phyloP scores from a whole-genome alignment of 352 stramenopile genomes.

The Globisporangium okanoganense region DNA sequence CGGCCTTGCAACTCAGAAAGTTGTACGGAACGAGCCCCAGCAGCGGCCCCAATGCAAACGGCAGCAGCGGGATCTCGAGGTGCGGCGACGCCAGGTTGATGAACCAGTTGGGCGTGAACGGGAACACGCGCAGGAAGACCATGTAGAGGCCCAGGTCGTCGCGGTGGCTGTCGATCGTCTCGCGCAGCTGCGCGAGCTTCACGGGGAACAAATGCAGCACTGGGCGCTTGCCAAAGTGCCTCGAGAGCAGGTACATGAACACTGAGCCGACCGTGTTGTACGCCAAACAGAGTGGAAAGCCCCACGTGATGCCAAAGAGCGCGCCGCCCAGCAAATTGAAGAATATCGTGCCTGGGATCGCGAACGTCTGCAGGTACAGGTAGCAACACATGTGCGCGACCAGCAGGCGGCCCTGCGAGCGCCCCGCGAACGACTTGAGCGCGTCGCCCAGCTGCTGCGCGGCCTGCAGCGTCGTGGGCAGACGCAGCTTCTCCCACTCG shows the following conservation, averaged over 20 bases:
- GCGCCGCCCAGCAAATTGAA: constrained; percentile 76
- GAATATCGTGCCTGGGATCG: constrained; percentile 77
- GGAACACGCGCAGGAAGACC: constrained; percentile 78
- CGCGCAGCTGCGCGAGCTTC: constrained; percentile 44
- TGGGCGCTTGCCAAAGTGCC: constrained; percentile 45
- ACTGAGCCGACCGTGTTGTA: constrained; percentile 81
- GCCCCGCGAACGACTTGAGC: constrained; percentile 48
- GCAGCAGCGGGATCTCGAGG: constrained; percentile 53
- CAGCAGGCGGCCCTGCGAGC: constrained; percentile 35
- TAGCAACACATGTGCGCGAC: constrained; percentile 72
- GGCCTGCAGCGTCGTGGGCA: constrained; percentile 57
- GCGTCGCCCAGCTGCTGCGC: constrained; percentile 65
- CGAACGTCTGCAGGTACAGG: constrained; percentile 77
- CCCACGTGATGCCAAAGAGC: constrained; percentile 61
- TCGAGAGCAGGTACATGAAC: constrained; percentile 72
- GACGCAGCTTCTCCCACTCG: constrained; percentile 48
- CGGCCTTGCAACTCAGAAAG: constrained; percentile 80
- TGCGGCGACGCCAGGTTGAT: constrained; percentile 83
- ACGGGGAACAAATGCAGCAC: constrained; percentile 49
- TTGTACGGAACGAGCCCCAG: constrained; percentile 81
- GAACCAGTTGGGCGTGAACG: constrained; percentile 85
- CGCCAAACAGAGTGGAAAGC: constrained; percentile 70
- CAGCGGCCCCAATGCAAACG: constrained; percentile 60
- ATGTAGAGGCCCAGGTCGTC: constrained; percentile 81
- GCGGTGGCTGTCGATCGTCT: constrained; percentile 61